phyloP scores from a whole-genome alignment of 495 filamentous ascomycete species.

The Neurospora intermedia region DNA sequence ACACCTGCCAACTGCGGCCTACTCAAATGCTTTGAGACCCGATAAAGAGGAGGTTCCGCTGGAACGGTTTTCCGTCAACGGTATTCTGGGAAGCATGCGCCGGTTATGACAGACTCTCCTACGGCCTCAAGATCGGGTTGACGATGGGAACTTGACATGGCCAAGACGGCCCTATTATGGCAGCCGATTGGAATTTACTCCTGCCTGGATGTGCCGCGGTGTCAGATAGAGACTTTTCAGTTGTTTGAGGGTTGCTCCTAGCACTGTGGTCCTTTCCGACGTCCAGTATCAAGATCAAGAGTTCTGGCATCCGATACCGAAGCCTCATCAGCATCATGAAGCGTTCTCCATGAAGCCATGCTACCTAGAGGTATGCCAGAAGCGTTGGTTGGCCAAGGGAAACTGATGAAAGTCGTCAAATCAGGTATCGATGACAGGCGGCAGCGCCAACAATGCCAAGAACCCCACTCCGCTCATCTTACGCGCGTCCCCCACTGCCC shows the following conservation, averaged over 20 bases:
- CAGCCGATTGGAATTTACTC: background rate
- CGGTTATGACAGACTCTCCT: background rate
- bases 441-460: background rate
- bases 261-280: background rate
- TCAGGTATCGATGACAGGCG: background rate
- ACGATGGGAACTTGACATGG: background rate
- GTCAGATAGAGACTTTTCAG: background rate
- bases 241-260: background rate
- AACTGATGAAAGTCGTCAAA: background rate
- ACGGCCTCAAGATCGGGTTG: background rate
- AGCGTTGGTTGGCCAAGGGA: background rate
- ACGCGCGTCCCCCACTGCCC: background rate
- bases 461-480: background rate
- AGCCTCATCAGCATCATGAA: background rate
- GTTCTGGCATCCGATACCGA: background rate
- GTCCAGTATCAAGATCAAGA: background rate
- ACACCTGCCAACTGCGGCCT: background rate
- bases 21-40: background rate
- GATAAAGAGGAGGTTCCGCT: background rate
- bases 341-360: background rate
- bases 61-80: background rate
- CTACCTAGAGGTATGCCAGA: no score
- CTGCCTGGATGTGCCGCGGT: background rate
- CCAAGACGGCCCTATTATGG: background rate
- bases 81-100: background rate